phyloP scores from a whole-genome alignment of 345 rosid genomes.

The Isatis tinctoria region DNA sequence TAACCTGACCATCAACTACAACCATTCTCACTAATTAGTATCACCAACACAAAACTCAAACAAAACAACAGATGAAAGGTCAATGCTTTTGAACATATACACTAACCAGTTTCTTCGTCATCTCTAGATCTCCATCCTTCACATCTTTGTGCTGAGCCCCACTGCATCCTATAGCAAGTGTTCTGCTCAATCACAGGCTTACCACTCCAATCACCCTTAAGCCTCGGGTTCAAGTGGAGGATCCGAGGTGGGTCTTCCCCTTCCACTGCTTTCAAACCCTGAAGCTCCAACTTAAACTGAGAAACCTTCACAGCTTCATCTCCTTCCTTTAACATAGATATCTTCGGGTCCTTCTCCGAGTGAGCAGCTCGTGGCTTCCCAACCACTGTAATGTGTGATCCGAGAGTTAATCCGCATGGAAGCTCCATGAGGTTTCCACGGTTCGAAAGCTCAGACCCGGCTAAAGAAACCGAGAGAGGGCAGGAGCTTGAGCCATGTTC shows the following conservation, averaged over 20 bases:
- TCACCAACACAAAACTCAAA: neutral
- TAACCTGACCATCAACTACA: constrained; percentile 75
- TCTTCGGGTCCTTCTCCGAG: constrained; percentile 52
- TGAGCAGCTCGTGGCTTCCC: constrained; percentile 69
- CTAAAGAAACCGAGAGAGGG: constrained; percentile 48
- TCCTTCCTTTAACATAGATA: constrained; percentile 47
- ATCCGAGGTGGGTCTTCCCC: constrained; percentile 90
- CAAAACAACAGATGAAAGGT: neutral
- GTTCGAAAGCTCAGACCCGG: constrained; percentile 50
- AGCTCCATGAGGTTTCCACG: constrained; percentile 50
- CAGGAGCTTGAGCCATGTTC: constrained; percentile 33
- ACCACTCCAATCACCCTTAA: constrained; percentile 87
- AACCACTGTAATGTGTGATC: constrained; percentile 72
- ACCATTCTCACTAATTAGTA: neutral
- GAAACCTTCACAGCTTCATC: constrained; percentile 55
- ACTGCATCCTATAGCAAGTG: constrained; percentile 88
- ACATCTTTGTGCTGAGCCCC: constrained; percentile 73
- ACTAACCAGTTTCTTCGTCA: constrained; percentile 80
- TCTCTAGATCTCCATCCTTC: constrained; percentile 76
- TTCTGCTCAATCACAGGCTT: constrained; percentile 88
- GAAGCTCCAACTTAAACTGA: constrained; percentile 80
- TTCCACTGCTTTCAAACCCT: constrained; percentile 72
- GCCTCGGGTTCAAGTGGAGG: constrained; percentile 84
- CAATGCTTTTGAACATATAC: neutral
- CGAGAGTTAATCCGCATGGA: constrained; percentile 78